Conservation (phyloP, 1,284 basidiomycete species). For the Pseudomicrostroma phylloplanum region DNA sequence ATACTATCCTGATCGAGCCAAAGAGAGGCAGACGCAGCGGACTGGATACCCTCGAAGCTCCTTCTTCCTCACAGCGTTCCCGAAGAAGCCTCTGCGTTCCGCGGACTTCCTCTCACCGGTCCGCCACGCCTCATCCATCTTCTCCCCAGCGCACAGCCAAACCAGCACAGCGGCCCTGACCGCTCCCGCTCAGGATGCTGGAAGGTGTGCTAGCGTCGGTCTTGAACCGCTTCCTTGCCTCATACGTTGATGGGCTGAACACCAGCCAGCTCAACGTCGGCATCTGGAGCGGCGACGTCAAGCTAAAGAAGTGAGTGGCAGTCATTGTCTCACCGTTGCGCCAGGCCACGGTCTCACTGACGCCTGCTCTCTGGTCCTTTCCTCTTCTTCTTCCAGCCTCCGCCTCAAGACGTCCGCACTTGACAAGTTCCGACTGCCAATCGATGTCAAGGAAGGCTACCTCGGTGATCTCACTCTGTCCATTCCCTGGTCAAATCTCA, state of each 20-base stretch:
- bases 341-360: constrained; percentile 50
- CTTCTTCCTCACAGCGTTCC: too few species aligned
- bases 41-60: too few species aligned
- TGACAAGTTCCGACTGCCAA: constrained; percentile 90
- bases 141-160: too few species aligned
- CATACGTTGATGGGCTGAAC: constrained; percentile 95
- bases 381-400: constrained; percentile 50
- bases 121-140: too few species aligned
- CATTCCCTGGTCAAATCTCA: constrained; percentile 91
- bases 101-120: too few species aligned
- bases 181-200: constrained; percentile 24
- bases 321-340: background rate
- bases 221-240: constrained; percentile 76
- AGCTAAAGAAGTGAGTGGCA: constrained; percentile 56
- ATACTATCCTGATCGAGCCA: too few species aligned
- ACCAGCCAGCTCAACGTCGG: constrained; percentile 91
- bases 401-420: constrained; percentile 87
- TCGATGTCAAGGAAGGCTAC: constrained; percentile 89
- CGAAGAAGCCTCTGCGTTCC: too few species aligned
- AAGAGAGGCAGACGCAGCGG: too few species aligned
- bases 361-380: background rate
- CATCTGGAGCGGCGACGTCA: constrained; percentile 85
- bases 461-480: constrained; percentile 85
- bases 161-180: too few species aligned
- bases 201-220: constrained; percentile 49